Evolutionary conservation across 2,329 filamentous ascomycete species (phyloP).

Genomic region (Sarocladiaceae sp.): DNA sequence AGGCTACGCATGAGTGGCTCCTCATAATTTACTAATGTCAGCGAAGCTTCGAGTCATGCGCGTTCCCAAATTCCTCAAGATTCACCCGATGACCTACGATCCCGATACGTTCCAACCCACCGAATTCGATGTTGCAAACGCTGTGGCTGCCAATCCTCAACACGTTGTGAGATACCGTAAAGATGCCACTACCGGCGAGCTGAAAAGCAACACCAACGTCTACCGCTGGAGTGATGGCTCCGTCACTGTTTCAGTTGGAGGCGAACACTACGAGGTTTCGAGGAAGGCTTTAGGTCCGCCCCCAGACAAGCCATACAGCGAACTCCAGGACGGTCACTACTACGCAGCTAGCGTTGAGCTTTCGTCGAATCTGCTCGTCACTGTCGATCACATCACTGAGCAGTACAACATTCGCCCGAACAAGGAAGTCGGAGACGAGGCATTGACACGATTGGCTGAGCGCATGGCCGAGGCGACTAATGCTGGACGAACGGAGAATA

Average conservation of each 20-base stretch:
- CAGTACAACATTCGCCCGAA: slow-evolving; percentile 67
- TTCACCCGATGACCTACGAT: slow-evolving; percentile 63
- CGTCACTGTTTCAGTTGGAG: slow-evolving; percentile 69
- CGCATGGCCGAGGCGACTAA: slow-evolving; percentile 60
- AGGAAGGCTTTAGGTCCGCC: slow-evolving; percentile 65
- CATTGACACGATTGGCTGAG: slow-evolving; percentile 63
- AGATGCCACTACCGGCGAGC: slow-evolving; percentile 58
- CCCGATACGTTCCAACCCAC: slow-evolving; percentile 61
- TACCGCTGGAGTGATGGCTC: slow-evolving; percentile 79
- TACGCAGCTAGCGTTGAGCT: slow-evolving; percentile 72
- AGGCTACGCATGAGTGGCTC: too few relatives aligned
- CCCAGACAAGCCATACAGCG: slow-evolving; percentile 55
- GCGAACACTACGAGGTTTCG: slow-evolving; percentile 70
- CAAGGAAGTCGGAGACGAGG: slow-evolving; percentile 65
- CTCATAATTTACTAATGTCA: background rate
- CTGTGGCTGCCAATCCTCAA: slow-evolving; percentile 51
- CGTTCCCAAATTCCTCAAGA: slow-evolving; percentile 67
- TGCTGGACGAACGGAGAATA: slow-evolving; percentile 32
- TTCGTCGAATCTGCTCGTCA: slow-evolving; percentile 62
- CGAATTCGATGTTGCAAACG: slow-evolving; percentile 50
- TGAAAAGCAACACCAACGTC: slow-evolving; percentile 72
- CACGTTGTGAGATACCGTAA: slow-evolving; percentile 67
- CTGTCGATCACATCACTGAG: slow-evolving; percentile 72
- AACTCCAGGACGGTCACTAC: slow-evolving; percentile 68
- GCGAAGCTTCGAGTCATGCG: slow-evolving; percentile 63